Evolutionary conservation across 257 asterid genomes (phyloP), one percentile per base, ranked within the genome.

Genomic region (Solanum lycopersicoides): DNA sequence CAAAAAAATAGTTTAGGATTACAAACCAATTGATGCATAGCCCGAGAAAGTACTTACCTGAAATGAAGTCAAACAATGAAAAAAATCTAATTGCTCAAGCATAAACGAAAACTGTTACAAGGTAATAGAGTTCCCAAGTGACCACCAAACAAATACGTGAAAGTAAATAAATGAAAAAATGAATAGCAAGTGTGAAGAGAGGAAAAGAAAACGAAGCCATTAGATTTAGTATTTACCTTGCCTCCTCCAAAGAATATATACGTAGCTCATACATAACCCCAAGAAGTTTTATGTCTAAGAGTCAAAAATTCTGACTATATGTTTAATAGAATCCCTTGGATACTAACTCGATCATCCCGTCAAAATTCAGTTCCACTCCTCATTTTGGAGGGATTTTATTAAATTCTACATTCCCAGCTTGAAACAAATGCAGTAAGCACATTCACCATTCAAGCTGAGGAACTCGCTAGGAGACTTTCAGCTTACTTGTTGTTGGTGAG

Each of bases 41-140:
- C 63, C 39, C 60, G 86, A 88, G 12, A 87, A 88, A 82, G 23
- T 82, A 89, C 93, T 86, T 89, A 95, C 98, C 98, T 96, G 97
- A 91, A 96, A 94, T 32, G 99, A 95, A 82, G 99, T 96, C 91
- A 96, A 93, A 90, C 98, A 96, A 91, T 96, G 98, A 89, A 98
- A 98, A 28, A 83, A 98, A 98, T 93, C 98, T 95, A 87, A 96
- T 94, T 15, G 98, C 97, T 84, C 93, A 83, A 96, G 92, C 84
- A 96, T 44, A 44, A 44, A 59, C 98, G 98, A 88, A 94, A 96
- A 63, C 98, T 96, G 91, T 90, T 92, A 71, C 11, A 23, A 32
- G 56, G 16, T 41, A 75, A 75, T 75, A 75, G 35, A 75, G 83
- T 75, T 21, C 41, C 56, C 9, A 75, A 39, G 56, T 75, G 30